phyloP scores from a whole-genome alignment of 345 rosid genomes.

The Clarkia xantiana region DNA sequence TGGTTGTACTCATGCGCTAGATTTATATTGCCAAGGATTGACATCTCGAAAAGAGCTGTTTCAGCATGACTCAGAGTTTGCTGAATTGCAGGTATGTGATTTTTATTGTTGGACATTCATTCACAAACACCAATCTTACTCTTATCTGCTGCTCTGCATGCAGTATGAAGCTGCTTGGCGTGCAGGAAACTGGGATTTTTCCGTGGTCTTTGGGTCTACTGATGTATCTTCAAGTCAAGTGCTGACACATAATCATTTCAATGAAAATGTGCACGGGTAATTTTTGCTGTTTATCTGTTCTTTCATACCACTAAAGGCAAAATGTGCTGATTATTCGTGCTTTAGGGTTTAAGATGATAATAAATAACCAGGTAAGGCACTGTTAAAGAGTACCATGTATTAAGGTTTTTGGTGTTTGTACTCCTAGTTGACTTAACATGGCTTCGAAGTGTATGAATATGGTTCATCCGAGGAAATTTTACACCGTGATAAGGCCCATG shows the following conservation, averaged over 20 bases:
- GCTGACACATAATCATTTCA: constrained; percentile 38
- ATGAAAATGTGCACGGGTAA: constrained; percentile 80
- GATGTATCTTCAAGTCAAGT: constrained; percentile 29
- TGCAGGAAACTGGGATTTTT: constrained; percentile 93
- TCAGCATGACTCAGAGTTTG: constrained; percentile 65
- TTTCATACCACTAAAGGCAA: neutral
- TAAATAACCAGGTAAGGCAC: too few species aligned
- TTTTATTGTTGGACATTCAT: neutral
- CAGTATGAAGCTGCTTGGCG: constrained; percentile 99
- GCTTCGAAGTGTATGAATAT: too few species aligned
- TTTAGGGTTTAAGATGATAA: neutral
- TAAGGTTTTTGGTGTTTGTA: too few species aligned
- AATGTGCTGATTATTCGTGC: neutral
- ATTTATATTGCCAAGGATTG: constrained; percentile 78
- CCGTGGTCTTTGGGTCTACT: constrained; percentile 37
- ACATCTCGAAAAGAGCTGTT: constrained; percentile 51
- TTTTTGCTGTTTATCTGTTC: neutral
- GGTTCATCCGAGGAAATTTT: too few species aligned
- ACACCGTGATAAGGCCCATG: too few species aligned
- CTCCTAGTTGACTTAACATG: too few species aligned
- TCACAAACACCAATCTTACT: neutral
- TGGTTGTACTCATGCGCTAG: constrained; percentile 82
- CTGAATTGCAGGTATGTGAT: constrained; percentile 66
- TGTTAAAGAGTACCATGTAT: too few species aligned
- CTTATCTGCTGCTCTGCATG: constrained; percentile 11